Conservation (phyloP, 768 basidiomycete genomes). For the Boletus rubescentipes region DNA sequence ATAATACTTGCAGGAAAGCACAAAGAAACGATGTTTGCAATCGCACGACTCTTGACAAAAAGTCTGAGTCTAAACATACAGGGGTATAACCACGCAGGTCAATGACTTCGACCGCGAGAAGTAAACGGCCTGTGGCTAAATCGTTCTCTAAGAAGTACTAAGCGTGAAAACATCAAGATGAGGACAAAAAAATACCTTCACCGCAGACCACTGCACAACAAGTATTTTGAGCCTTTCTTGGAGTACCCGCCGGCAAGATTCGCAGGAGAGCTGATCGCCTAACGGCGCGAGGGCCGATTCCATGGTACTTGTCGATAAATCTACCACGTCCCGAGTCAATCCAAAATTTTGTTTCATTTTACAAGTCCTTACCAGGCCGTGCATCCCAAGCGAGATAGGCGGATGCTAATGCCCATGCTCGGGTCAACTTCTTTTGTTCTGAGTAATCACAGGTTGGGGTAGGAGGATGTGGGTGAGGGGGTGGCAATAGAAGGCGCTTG, state of each 20-base stretch:
- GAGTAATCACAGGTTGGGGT: conserved; percentile 65
- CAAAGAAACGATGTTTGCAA: conserved; percentile 1
- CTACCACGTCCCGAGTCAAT: conserved; percentile 35
- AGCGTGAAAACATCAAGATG: conserved; percentile 1
- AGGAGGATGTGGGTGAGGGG: conserved; percentile 75
- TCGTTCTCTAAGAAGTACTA: conserved; percentile 47
- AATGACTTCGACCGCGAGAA: not conserved
- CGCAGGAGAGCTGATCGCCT: conserved; percentile 66
- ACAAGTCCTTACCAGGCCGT: conserved; percentile 56
- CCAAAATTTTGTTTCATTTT: not conserved
- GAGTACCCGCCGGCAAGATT: conserved; percentile 62
- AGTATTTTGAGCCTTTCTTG: conserved; percentile 66
- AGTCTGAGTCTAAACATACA: not conserved
- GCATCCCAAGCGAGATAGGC: conserved; percentile 87
- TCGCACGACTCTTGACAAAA: not conserved
- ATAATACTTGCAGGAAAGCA: not conserved
- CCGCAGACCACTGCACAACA: conserved; percentile 73
- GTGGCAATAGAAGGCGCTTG: conserved; percentile 72
- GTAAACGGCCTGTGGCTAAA: conserved; percentile 35
- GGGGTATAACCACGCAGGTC: conserved; percentile 4
- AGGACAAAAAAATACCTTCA: conserved; percentile 52
- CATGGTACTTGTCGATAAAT: conserved; percentile 70
- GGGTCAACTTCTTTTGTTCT: conserved; percentile 75
- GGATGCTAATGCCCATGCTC: conserved; percentile 80
- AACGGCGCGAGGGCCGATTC: conserved; percentile 71